phyloP scores from a whole-genome alignment of 345 rosid species.

The Gossypium rotundifolium region DNA sequence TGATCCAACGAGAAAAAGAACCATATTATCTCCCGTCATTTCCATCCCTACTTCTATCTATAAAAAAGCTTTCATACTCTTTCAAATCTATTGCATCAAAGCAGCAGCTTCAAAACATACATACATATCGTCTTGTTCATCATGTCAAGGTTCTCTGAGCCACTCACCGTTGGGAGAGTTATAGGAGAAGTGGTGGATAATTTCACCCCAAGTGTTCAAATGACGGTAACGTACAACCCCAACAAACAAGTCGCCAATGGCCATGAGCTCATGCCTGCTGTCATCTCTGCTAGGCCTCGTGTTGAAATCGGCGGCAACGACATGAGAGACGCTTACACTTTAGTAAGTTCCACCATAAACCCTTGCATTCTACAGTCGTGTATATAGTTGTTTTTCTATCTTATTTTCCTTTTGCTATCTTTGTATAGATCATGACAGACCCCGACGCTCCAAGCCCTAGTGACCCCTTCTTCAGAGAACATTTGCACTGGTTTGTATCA shows the following conservation, averaged over 20 bases:
- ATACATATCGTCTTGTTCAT: not conserved
- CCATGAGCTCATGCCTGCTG: slow-evolving; percentile 58
- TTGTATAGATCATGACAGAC: slow-evolving; percentile 68
- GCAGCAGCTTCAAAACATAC: not conserved
- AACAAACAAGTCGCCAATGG: slow-evolving; percentile 69
- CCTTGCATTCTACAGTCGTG: not conserved
- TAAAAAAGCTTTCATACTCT: slow-evolving; percentile 8
- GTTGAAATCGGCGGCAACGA: slow-evolving; percentile 75
- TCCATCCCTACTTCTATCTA: not conserved
- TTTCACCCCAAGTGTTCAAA: slow-evolving; percentile 54
- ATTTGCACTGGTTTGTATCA: slow-evolving; percentile 67
- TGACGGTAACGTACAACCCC: slow-evolving; percentile 54
- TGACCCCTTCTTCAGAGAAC: slow-evolving; percentile 71
- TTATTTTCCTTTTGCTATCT: not conserved
- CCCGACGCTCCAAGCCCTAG: slow-evolving; percentile 98
- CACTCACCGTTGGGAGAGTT: slow-evolving; percentile 58
- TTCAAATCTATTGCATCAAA: not conserved
- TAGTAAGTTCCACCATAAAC: slow-evolving; percentile 28
- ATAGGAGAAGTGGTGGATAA: slow-evolving; percentile 73
- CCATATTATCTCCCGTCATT: not conserved
- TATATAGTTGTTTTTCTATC: not conserved
- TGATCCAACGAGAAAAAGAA: no score
- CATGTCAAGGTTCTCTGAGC: slow-evolving; percentile 49
- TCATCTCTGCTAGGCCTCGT: slow-evolving; percentile 46
- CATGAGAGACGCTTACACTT: slow-evolving; percentile 66